These are phyloP conservation scores for Terana coerulea DNA, from an alignment of 768 basidiomycete genomes.

Conservation along the genomic window DNA sequence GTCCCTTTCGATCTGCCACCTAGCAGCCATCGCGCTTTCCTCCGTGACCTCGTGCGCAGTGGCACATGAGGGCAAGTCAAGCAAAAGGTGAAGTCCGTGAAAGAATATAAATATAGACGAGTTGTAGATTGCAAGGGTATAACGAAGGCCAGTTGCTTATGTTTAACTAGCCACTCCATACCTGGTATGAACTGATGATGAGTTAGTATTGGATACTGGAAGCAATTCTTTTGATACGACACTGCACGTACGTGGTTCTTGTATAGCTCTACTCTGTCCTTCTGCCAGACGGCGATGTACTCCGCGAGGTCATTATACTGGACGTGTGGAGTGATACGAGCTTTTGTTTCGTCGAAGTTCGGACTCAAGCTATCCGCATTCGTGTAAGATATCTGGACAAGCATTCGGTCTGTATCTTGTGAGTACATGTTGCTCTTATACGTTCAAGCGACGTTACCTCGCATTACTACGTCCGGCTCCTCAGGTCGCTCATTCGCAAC, in stretches of 20 bases:
- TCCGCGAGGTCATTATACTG: slow-evolving; percentile 72
- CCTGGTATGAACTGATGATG: slow-evolving; percentile 52
- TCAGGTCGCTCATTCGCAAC: slow-evolving; percentile 19
- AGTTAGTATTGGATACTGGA: slow-evolving; percentile 12
- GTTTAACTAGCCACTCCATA: slow-evolving; percentile 62
- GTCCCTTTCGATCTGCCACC: slow-evolving; percentile 58
- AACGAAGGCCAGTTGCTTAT: slow-evolving; percentile 75
- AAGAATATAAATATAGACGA: slow-evolving; percentile 80
- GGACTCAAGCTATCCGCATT: slow-evolving; percentile 44
- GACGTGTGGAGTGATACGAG: slow-evolving; percentile 60
- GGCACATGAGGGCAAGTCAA: slow-evolving; percentile 60
- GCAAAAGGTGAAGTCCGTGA: slow-evolving; percentile 81
- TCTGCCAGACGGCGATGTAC: slow-evolving; percentile 83
- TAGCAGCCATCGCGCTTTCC: slow-evolving; percentile 41
- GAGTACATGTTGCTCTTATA: slow-evolving; percentile 9
- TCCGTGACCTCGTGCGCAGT: slow-evolving; percentile 34
- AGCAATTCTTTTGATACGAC: background rate
- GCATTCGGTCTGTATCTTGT: slow-evolving; percentile 71
- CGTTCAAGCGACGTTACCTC: slow-evolving; percentile 48
- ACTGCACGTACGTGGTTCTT: slow-evolving; percentile 70
- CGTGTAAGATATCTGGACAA: slow-evolving; percentile 71
- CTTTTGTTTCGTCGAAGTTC: slow-evolving; percentile 62
- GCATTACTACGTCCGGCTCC: slow-evolving; percentile 60
- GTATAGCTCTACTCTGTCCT: slow-evolving; percentile 76
- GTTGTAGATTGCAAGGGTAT: slow-evolving; percentile 71